Percentiles rank a stretch among this genome's conserved stretches.
phyloP scores from a whole-genome alignment of 2,329 filamentous ascomycete species.

The Nakataea oryzae region DNA sequence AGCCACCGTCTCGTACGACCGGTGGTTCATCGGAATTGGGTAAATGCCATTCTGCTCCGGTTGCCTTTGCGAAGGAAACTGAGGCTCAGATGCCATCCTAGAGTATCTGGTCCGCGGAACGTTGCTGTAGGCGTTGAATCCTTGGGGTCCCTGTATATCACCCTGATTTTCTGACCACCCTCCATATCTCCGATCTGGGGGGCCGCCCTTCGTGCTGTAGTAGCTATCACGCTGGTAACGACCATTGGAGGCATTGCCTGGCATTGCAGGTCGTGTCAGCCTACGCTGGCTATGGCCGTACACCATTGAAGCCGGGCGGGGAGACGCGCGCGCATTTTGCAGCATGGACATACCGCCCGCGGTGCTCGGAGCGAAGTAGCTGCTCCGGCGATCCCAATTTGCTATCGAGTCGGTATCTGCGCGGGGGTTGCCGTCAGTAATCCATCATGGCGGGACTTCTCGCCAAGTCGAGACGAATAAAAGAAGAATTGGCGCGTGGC shows the following conservation, averaged over 20 bases:
- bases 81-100: constrained; percentile 36
- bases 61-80: constrained; percentile 26
- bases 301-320: background rate
- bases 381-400: constrained; percentile 48
- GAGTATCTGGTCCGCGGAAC: constrained; percentile 23
- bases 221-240: constrained; percentile 42
- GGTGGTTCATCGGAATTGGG: constrained; percentile 54
- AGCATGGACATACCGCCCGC: constrained; percentile 9
- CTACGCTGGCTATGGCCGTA: background rate
- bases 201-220: constrained; percentile 31
- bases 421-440: background rate
- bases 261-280: background rate
- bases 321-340: background rate
- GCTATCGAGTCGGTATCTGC: constrained; percentile 35
- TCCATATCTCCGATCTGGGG: constrained; percentile 5
- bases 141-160: constrained; percentile 4
- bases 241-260: constrained; percentile 21
- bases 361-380: constrained; percentile 36
- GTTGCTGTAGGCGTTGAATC: constrained; percentile 20
- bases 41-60: constrained; percentile 34
- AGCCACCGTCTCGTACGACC: constrained; percentile 78
- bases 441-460: background rate
- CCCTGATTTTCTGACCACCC: background rate
- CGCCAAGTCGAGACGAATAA: too few species aligned
- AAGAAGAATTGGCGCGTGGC: background rate